Evolutionary conservation across 768 basidiomycete species (phyloP), one percentile per base, ranked within the genome.

Genomic region (Lactarius sanguifluus): DNA sequence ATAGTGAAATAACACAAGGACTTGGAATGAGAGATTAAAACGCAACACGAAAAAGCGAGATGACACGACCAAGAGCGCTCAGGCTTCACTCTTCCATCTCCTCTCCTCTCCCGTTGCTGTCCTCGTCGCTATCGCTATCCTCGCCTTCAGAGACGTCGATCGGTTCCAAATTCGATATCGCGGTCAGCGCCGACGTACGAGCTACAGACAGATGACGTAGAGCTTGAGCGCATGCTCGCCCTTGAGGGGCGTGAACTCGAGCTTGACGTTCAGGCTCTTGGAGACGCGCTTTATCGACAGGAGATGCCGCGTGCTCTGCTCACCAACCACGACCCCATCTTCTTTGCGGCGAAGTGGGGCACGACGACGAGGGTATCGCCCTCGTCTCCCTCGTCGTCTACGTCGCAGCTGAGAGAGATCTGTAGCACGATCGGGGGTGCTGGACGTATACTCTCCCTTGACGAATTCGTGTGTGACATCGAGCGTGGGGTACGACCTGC

Each of bases 101-200:
- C 41, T 87, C 88, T 30, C 79, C 88, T 62, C 85, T 86, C 55
- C n/a, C 66, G 1, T 87, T 87, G 57, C 25, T 58, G 18, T 66
- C 65, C 25, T 92, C 84, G 15, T 84, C 92, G 62, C 87, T 88
- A 62, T 91, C 90, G 67, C 88, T 91, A 20, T 92, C 91, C 75
- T 94, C 93, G 2, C 94, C 95, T 75, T 96, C 92, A 0, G 89
- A 93, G 61, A 97, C 94, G 30, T 91, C 88, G 68, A 98, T 84
- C 9, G 87, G 80, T 41, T 92, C 91, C 57, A 98, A 74, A 56
- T 85, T 83, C n/a, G 74, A 98, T 88, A 73, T 95, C 94, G 72
- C 96, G 94, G 73, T 97, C 96, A 40, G 93, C 94, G 8, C 93
- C 94, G 28, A 90, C 81, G 74, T 95, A 96, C 62, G 91, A 90